A percentile compares a stretch with the other conserved stretches of the same genome.
These are phyloP conservation scores for Paraphaeosphaeria minitans DNA, from an alignment of 2,329 filamentous ascomycete species.

Conservation along the genomic window DNA sequence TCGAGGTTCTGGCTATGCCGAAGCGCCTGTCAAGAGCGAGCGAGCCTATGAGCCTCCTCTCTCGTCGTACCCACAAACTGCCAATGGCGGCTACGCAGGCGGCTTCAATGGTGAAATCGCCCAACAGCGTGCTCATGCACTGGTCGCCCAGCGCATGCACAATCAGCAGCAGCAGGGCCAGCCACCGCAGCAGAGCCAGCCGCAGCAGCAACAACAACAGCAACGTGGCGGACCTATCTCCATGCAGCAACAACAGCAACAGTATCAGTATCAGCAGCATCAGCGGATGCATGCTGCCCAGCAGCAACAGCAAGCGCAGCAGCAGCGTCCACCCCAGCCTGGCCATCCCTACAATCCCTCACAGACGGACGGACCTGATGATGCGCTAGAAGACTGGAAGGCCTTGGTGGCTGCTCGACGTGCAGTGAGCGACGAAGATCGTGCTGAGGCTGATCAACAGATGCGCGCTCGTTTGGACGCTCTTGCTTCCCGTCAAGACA, in stretches of 20 bases:
- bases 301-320: conserved; percentile 30
- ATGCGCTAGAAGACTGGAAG: conserved; percentile 60
- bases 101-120: conserved; percentile 54
- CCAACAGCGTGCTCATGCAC: conserved; percentile 59
- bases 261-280: conserved; percentile 33
- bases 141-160: conserved; percentile 49
- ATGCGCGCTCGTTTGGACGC: conserved; percentile 71
- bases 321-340: conserved; percentile 47
- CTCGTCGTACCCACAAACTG: conserved; percentile 32
- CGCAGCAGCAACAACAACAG: conserved; percentile 15
- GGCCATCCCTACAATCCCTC: conserved; percentile 49
- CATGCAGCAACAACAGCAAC: conserved; percentile 31
- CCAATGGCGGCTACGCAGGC: conserved; percentile 41
- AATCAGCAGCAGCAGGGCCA: conserved; percentile 31
- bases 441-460: conserved; percentile 67
- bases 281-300: conserved; percentile 31
- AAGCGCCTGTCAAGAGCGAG: conserved; percentile 59
- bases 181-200: conserved; percentile 2
- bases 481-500: conserved; percentile 71
- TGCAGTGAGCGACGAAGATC: conserved; percentile 55
- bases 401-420: conserved; percentile 65
- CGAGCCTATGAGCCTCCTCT: conserved; percentile 37
- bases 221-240: conserved; percentile 29
- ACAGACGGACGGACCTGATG: conserved; percentile 79
- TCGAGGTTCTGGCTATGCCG: conserved; percentile 35